Percentiles rank a stretch among this genome's conserved stretches.
phyloP scores from a whole-genome alignment of 345 rosid species.

The Sonneratia caseolaris region DNA sequence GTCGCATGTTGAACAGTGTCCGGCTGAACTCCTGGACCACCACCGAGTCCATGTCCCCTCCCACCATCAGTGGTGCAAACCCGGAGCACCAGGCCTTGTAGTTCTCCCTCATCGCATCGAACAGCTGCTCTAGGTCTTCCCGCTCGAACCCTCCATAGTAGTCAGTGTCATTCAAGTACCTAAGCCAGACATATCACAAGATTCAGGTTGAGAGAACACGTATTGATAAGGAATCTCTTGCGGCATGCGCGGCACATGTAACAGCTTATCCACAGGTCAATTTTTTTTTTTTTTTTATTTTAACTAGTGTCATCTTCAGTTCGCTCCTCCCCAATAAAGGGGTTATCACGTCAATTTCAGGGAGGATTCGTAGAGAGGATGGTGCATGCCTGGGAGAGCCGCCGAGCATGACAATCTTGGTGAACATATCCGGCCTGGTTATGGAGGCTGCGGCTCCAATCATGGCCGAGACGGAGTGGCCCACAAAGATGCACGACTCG shows the following conservation, averaged over 20 bases:
- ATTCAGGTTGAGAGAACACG: no score
- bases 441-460: conserved; percentile 73
- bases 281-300: no score
- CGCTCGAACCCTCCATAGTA: conserved; percentile 85
- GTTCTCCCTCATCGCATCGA: conserved; percentile 64
- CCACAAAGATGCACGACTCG: conserved; percentile 52
- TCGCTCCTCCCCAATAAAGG: not conserved
- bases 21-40: conserved; percentile 94
- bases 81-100: conserved; percentile 90
- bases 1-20: conserved; percentile 89
- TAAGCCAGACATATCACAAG: conserved; percentile 4
- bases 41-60: conserved; percentile 81
- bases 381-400: conserved; percentile 62
- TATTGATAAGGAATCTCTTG: no score
- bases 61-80: conserved; percentile 73
- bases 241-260: no score
- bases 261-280: no score
- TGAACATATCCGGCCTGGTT: conserved; percentile 70
- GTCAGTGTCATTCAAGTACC: conserved; percentile 67
- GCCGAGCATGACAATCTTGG: conserved; percentile 60
- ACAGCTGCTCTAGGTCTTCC: conserved; percentile 67
- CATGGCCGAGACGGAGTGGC: conserved; percentile 84
- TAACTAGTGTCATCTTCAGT: no score
- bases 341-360: not conserved
- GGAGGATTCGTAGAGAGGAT: not conserved